phyloP scores from a whole-genome alignment of 208 protist genomes.

The Trichomonas gallinae region DNA sequence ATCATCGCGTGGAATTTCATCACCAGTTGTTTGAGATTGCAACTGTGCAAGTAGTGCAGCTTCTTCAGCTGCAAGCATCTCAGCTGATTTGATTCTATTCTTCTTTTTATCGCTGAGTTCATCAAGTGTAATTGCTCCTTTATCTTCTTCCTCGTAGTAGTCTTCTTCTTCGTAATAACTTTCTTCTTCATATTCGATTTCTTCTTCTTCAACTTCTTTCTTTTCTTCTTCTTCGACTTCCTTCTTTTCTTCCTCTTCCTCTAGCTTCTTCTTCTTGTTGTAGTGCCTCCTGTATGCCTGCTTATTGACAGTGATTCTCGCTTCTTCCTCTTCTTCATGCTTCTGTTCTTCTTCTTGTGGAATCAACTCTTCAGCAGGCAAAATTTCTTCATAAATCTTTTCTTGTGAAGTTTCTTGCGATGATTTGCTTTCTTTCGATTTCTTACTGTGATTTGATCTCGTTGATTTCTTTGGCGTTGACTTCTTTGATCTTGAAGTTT shows the following conservation, averaged over 20 bases:
- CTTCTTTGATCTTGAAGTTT: not conserved
- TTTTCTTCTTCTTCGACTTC: not conserved
- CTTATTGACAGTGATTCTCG: not conserved
- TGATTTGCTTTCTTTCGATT: not conserved
- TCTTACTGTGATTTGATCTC: not conserved
- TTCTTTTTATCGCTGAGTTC: not conserved
- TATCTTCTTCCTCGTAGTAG: not conserved
- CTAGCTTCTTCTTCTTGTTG: not conserved
- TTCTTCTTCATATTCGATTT: not conserved
- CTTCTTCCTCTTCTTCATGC: not conserved
- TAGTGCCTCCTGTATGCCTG: not conserved
- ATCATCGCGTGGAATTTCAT: not conserved
- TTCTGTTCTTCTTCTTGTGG: not conserved
- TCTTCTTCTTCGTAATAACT: not conserved
- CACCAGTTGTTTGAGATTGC: not conserved
- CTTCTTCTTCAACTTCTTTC: not conserved
- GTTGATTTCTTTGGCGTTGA: not conserved
- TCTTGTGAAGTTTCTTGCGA: not conserved
- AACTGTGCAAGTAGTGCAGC: not conserved
- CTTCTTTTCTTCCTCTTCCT: not conserved
- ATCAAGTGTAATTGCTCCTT: not conserved
- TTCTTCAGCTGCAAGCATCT: not conserved
- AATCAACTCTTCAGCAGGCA: not conserved
- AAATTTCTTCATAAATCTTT: not conserved
- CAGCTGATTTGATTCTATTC: not conserved